These are phyloP conservation scores for Trichosporon sp. DNA, from an alignment of 1,284 basidiomycete species.

Conservation along the genomic window DNA sequence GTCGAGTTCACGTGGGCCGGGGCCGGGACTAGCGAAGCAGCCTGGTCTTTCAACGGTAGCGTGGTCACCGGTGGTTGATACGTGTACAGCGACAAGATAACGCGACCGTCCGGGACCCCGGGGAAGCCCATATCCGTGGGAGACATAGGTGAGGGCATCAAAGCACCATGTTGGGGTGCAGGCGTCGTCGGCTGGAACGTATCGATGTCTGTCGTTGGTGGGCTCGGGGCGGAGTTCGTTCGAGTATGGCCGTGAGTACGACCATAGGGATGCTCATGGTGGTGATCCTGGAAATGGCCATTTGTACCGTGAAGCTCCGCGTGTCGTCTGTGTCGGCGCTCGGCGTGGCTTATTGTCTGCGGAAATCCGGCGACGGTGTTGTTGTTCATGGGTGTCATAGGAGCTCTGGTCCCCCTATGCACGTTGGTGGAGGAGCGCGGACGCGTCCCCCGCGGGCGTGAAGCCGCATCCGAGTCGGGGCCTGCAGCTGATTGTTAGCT, in stretches of 20 bases:
- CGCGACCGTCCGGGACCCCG: not conserved
- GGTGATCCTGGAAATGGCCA: not conserved
- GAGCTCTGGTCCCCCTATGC: constrained; percentile 8
- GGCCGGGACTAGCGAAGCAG: not conserved
- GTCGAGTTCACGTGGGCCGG: not conserved
- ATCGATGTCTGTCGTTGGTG: constrained; percentile 21
- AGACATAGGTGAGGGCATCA: constrained; percentile 1
- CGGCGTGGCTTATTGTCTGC: constrained; percentile 5
- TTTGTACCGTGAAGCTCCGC: not conserved
- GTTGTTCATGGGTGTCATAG: constrained; percentile 22
- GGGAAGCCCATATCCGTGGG: not conserved
- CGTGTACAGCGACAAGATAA: constrained; percentile 32
- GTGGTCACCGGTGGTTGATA: constrained; percentile 26
- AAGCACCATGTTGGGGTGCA: not conserved
- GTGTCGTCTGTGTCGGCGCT: constrained; percentile 10
- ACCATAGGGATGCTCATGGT: not conserved
- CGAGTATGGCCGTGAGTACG: constrained; percentile 21
- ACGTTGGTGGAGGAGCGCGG: constrained; percentile 38
- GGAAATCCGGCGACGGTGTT: constrained; percentile 15
- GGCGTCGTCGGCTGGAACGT: constrained; percentile 24
- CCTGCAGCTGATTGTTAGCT: not conserved
- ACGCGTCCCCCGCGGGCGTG: constrained; percentile 11
- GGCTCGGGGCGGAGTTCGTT: constrained; percentile 28
- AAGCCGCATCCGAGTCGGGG: not conserved
- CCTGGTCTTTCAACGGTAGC: not conserved